Evolutionary conservation across 1,284 basidiomycete species (phyloP), one percentile per base, ranked within the genome.

Genomic region (Tylopilus sp.): DNA sequence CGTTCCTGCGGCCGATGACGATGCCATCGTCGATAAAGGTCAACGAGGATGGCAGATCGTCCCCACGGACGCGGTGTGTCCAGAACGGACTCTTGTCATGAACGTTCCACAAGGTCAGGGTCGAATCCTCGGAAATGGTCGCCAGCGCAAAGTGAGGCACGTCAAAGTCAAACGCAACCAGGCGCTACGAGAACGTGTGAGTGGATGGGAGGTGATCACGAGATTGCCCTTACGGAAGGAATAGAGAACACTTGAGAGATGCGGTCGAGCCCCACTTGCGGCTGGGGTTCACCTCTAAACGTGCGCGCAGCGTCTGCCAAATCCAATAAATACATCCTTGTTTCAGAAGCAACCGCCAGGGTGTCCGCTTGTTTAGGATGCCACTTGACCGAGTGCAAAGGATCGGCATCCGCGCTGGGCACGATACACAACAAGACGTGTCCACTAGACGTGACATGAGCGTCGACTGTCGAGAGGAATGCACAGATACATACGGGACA

Each of bases 151-250:
- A 81, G 56, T 88, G 84, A 39, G 81, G 73, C 44, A 85, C 79
- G 59, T 90, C 89, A 62, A 91, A 92, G 60, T 92, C 89, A 61
- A 92, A 90, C 46, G 88, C 85, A 61, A 88, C 80, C 59, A 91
- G 79, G 50, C 84, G 80, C 87, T 90, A 61, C 3, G 52, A 50
- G 32, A 28, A 50, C n/a, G 22, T 1, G 25, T 64, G 35, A 61
- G 54, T 43, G 39, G 31, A 17, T 26, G 39, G 28, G 24, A 52
- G 20, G n/a, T n/a, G 4, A 9, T 24, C 26, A 8, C 7, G 24
- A 42, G 22, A 20, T 35, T 31, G 11, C 15, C 19, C 86, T 70
- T 66, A 90, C 89, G 28, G 88, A 85, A 63, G 85, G 73, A 33
- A 87, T 78, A 14, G 77, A 76, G 70, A 88, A 87, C 26, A 84